Evolutionary conservation across 495 filamentous ascomycete species (phyloP).

Genomic region (Chaetomidium leptoderma): DNA sequence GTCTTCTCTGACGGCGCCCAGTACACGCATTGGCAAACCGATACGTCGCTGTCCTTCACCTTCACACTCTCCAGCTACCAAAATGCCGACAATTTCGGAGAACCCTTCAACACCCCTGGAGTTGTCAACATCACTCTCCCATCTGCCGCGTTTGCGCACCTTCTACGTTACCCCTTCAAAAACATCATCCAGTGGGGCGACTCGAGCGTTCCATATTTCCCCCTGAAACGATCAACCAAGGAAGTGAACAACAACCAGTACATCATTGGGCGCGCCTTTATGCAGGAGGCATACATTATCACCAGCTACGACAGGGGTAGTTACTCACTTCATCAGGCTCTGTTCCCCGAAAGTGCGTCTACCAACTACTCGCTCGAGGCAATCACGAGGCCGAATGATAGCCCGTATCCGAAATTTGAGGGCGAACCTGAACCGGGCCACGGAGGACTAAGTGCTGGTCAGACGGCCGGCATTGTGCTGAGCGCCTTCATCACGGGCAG

Average conservation of each 20-base stretch:
- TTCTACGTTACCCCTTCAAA: constrained; percentile 54
- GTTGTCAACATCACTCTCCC: constrained; percentile 60
- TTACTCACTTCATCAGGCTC: constrained; percentile 58
- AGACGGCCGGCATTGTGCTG: constrained; percentile 39
- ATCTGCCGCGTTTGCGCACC: constrained; percentile 59
- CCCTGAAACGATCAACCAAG: constrained; percentile 45
- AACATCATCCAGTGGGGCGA: constrained; percentile 43
- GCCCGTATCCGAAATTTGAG: constrained; percentile 39
- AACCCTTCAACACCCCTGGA: constrained; percentile 40
- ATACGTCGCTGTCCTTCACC: constrained; percentile 51
- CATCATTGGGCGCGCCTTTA: constrained; percentile 64
- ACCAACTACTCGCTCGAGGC: constrained; percentile 45
- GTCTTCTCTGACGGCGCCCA: constrained; percentile 36
- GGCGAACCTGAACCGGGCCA: constrained; percentile 11
- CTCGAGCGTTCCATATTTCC: constrained; percentile 56
- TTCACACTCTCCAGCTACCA: constrained; percentile 55
- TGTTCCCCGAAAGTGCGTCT: constrained; percentile 44
- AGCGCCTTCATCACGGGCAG: constrained; percentile 44
- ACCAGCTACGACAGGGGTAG: constrained; percentile 59
- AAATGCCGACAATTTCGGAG: constrained; percentile 42
- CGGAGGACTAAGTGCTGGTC: constrained; percentile 45
- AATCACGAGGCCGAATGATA: constrained; percentile 46
- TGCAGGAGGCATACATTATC: constrained; percentile 67
- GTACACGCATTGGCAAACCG: constrained; percentile 28
- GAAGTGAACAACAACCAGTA: constrained; percentile 48